Conservation (phyloP, 2,329 filamentous ascomycete genomes). For the Aureobasidium vineae region DNA sequence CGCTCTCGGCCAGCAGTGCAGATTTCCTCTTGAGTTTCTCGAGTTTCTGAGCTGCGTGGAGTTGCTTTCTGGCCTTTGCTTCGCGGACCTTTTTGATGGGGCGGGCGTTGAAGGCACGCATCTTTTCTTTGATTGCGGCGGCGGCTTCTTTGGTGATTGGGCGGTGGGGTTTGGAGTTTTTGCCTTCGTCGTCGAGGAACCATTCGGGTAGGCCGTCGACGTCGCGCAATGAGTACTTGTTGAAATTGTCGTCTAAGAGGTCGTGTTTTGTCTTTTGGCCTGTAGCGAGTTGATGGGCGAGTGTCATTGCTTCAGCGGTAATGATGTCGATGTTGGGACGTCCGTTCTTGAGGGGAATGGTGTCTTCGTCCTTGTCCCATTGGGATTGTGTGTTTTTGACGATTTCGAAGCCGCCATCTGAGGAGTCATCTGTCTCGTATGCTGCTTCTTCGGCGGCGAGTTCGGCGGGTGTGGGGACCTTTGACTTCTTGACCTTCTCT, state of each 20-base stretch:
- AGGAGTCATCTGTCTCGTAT: slow-evolving; percentile 38
- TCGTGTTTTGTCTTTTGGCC: slow-evolving; percentile 78
- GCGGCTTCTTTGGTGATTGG: slow-evolving; percentile 92
- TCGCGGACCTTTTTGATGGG: slow-evolving; percentile 99
- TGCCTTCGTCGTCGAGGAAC: slow-evolving; percentile 91
- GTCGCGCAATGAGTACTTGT: slow-evolving; percentile 88
- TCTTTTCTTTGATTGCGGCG: slow-evolving; percentile 89
- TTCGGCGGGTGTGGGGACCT: slow-evolving; percentile 9
- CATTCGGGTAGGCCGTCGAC: slow-evolving; percentile 90
- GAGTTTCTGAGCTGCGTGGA: slow-evolving; percentile 83
- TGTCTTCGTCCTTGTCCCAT: slow-evolving; percentile 63
- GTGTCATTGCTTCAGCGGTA: slow-evolving; percentile 98
- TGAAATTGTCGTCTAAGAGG: slow-evolving; percentile 87
- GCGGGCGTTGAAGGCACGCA: slow-evolving; percentile 86
- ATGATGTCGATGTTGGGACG: slow-evolving; percentile 91
- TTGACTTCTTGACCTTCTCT: slow-evolving; percentile 6
- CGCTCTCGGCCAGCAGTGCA: slow-evolving; percentile 83
- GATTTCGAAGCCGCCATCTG: slow-evolving; percentile 61
- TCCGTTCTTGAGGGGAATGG: slow-evolving; percentile 53
- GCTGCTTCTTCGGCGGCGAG: slow-evolving; percentile 36
- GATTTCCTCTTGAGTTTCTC: slow-evolving; percentile 98
- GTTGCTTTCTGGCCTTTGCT: slow-evolving; percentile 94
- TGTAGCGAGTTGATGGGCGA: slow-evolving; percentile 87
- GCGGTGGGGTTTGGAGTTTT: slow-evolving; percentile 78
- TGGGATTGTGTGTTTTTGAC: slow-evolving; percentile 57